Evolutionary conservation across 495 filamentous ascomycete genomes (phyloP), one percentile per base, ranked within the genome.

Genomic region (Amniculicola lignicola): DNA sequence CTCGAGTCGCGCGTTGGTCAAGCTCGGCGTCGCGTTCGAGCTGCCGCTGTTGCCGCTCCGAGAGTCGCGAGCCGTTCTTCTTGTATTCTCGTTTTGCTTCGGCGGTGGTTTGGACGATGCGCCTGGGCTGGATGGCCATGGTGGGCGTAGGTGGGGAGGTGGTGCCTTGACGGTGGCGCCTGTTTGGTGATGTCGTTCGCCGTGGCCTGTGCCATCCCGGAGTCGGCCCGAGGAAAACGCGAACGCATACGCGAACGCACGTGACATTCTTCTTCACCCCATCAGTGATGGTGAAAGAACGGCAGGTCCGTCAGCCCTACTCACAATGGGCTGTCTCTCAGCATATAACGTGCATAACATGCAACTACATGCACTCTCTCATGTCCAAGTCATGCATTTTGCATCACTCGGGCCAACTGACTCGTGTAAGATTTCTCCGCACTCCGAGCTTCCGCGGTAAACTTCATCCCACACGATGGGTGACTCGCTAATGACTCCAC

Each of bases 51-150:
- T 59, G 22, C 3, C 36, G 27, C 14, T 51, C 54, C 2, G 55
- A 42, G 18, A 66, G 19, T 1, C 48, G 43, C 10, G 54, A 39
- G 9, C 59, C 59, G 37, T 56, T 41, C 22, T 56, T 57, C 45
- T 63, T 62, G 50, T 55, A 55, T 1, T 35, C 44, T 11, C 47
- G 54, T 36, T 66, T 58, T 27, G 29, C 63, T 40, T 66, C 52
- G n/a, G 25, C 40, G 12, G 59, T 40, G 29, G 63, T 66, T 46
- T 66, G 63, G 2, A 49, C 57, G 21, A 60, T 60, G 21, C 43
- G 57, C 1, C 21, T 43, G 9, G 57, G 44, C 2, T 19, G 25
- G 23, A 42, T 42, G 5, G 56, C 49, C 57, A 60, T 60, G 50
- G 24, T 31, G 28, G 35, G 22, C 1, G 31, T 48, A 53, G n/a